phyloP scores from a whole-genome alignment of 768 basidiomycete genomes.

The Rhodocollybia butyracea region DNA sequence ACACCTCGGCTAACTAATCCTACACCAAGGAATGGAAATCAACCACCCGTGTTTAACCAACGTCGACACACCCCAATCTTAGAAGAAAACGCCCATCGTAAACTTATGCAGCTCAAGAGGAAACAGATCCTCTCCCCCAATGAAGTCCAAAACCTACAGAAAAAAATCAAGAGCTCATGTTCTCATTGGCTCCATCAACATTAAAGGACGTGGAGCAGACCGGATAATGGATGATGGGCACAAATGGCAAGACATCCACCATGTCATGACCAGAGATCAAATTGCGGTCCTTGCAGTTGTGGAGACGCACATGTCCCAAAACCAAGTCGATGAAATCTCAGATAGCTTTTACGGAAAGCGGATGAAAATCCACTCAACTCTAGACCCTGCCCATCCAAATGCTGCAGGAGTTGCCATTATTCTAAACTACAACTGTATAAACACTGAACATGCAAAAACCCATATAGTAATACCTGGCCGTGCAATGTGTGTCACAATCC shows the following conservation, averaged over 20 bases:
- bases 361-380: conserved; percentile 5
- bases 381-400: background rate
- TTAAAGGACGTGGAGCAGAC: conserved; percentile 10
- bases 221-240: background rate
- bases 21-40: background rate
- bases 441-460: background rate
- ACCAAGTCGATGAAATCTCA: background rate
- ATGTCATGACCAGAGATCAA: conserved; percentile 9
- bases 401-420: conserved; percentile 17
- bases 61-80: background rate
- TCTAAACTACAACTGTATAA: conserved; percentile 12
- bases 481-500: conserved; percentile 8
- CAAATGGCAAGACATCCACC: conserved; percentile 19
- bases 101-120: background rate
- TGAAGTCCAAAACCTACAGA: background rate
- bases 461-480: conserved; percentile 11
- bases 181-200: conserved; percentile 11
- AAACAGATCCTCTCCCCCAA: background rate
- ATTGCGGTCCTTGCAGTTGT: conserved; percentile 17
- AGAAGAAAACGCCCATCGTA: background rate
- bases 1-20: background rate
- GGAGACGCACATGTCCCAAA: conserved; percentile 18
- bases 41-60: background rate
- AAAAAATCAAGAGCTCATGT: conserved; percentile 9
- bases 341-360: background rate